Evolutionary conservation across 306 rosid genomes (phyloP).

Genomic region (Fragaria ananassa): DNA sequence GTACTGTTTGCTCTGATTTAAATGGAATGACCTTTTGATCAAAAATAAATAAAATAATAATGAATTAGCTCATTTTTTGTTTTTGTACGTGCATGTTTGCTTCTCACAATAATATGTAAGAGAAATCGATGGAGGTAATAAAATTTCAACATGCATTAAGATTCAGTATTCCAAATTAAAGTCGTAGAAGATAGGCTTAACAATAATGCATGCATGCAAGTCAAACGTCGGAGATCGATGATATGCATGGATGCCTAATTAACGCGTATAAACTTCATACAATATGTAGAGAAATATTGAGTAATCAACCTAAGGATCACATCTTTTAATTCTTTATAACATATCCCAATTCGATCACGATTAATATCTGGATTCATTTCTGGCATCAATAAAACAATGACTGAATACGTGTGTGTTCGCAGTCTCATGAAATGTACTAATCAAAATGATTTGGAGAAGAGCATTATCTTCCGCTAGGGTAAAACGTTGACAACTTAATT

Average conservation of each 20-base stretch:
- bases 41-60: too few relatives aligned
- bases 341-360: neutral
- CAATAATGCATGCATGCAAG: neutral
- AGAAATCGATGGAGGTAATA: neutral
- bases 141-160: neutral
- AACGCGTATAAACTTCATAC: neutral
- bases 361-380: neutral
- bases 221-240: neutral
- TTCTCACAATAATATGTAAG: neutral
- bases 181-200: neutral
- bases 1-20: too few relatives aligned
- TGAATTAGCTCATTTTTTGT: too few relatives aligned
- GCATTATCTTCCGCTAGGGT: too few relatives aligned
- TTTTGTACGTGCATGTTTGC: neutral
- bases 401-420: too few relatives aligned
- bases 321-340: neutral
- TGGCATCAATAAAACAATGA: neutral
- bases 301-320: neutral
- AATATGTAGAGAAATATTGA: neutral
- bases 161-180: neutral
- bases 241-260: neutral
- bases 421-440: too few relatives aligned
- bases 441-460: too few relatives aligned
- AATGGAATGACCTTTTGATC: too few relatives aligned
- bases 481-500: too few relatives aligned